Base-by-base conservation (phyloP, 805 yeast species). In the Maudiozyma barnettii region DNA sequence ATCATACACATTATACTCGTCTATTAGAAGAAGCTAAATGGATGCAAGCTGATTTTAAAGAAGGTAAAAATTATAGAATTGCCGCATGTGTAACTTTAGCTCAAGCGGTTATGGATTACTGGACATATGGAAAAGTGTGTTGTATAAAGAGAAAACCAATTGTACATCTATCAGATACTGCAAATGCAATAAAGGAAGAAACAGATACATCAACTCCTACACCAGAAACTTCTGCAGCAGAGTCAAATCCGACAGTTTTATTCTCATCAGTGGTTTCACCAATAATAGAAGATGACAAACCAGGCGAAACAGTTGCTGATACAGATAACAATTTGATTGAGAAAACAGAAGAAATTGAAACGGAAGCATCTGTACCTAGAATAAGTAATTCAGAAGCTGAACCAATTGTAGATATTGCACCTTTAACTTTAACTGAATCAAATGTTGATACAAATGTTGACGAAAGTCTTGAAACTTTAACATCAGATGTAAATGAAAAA, bases 1-100 rank as follows among this genome's bases (percentile, higher is more conserved):
- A 69, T 13, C 60, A 60, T n/a, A 68, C 79, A 3, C 90, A 85
- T 53, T 79, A 95, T 87, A 91, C 84, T 55, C 66, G 74, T 49
- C 52, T 91, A 21, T 52, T 93, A 5, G 78, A 78, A 21, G 99
- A 93, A 62, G 84, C 80, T 59, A 78, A 78, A 50, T 88, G 96
- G 95, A 74, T 89, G 79, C 78, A 88, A 6, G 72, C 76, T 1
- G 96, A 89, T 57, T 80, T 82, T 55, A 77, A 74, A 46, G 95
- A 89, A 60, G 80, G 77, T 35, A 61, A 79, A 18, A 82, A 85
- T 58, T 78, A 74, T 59, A 87, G 83, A 60, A 68, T 79, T 49
- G 85, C 88, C 0, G 76, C 82, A 46, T 84, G 93, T 60, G 74
- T 78, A 10, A 70, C 73, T 40, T 67, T 90, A 30, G 84, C 96